Percentiles rank a stretch among this genome's conserved stretches.
These are phyloP conservation scores for Nannochloris sp. DNA, from an alignment of 139 green algal genomes.

Conservation along the genomic window DNA sequence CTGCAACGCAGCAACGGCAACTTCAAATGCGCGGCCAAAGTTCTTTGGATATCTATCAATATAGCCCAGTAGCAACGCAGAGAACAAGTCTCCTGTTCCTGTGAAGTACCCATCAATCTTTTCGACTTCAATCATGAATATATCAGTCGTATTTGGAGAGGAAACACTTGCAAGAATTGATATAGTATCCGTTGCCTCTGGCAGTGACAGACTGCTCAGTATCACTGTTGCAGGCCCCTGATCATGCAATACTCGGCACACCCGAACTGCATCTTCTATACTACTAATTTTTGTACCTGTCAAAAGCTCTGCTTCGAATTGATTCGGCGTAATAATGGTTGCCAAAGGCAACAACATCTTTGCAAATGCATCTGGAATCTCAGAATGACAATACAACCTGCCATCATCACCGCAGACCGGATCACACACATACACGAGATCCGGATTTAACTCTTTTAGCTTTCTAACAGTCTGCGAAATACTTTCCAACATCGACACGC, in stretches of 20 bases:
- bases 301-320: conserved; percentile 72
- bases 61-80: conserved; percentile 61
- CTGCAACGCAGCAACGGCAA: conserved; percentile 58
- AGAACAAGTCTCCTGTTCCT: conserved; percentile 67
- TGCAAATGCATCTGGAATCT: conserved; percentile 63
- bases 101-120: conserved; percentile 68
- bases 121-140: conserved; percentile 36
- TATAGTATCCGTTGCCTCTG: conserved; percentile 28
- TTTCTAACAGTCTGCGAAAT: conserved; percentile 48
- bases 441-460: conserved; percentile 49
- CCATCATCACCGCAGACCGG: conserved; percentile 90
- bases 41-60: conserved; percentile 42
- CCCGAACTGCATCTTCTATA: conserved; percentile 41
- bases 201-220: conserved; percentile 35
- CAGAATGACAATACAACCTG: conserved; percentile 62
- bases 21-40: conserved; percentile 51
- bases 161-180: conserved; percentile 56
- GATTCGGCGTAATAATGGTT: conserved; percentile 77
- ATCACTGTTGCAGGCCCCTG: conserved; percentile 67
- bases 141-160: neutral
- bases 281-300: conserved; percentile 47
- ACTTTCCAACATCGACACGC: conserved; percentile 58
- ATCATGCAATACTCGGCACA: conserved; percentile 50
- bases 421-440: conserved; percentile 82
- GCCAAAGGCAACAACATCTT: conserved; percentile 56